Base-by-base conservation (phyloP, 208 protist genomes). In the Sergeia podlipaevii region DNA sequence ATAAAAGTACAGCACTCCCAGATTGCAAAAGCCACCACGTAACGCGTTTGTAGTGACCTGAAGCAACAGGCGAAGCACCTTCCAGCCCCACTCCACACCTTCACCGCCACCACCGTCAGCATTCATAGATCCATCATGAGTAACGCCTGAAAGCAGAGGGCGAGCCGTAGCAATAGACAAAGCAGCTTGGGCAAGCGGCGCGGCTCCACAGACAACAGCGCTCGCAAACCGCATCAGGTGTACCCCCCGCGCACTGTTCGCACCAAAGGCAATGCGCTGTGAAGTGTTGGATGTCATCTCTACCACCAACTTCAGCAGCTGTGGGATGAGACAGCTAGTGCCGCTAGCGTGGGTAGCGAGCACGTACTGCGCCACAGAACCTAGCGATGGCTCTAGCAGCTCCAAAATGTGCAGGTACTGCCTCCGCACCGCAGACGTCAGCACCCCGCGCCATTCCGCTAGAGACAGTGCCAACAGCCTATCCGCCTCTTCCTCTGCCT, bases 21-120 rank as follows among this genome's bases (percentile, higher is more conserved):
- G 52, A 42, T 85, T 85, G 49, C 81, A 89, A 55, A 70, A 85
- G 8, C 68, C 68, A 4, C 77, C 77, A 15, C 71, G 65, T 7
- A 89, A 52, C 41, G 78, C 46, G 59, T 76, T 73, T 51, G 54
- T 49, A 4, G 60, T 70, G 15, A 67, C 75, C 18, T 41, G 46
- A 20, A 89, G 57, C 1, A 52, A 28, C 28, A 78, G 55, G 5
- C 70, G 38, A 48, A 79, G 30, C 32, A 70, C 68, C 38, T 77
- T 81, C 50, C 77, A 75, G 20, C 59, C 62, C 81, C 81, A 89
- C 37, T 73, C 74, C 60, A 71, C 60, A 38, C n/a, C n/a, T n/a
- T n/a, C n/a, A n/a, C n/a, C n/a, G n/a, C n/a, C n/a, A n/a, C n/a
- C n/a, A n/a, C n/a, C n/a, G n/a, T n/a, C n/a, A n/a, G n/a, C n/a